Percentiles rank a stretch among this genome's conserved stretches.
These are phyloP conservation scores for Lipomyces starkeyi DNA, from an alignment of 805 yeast species.

Conservation along the genomic window DNA sequence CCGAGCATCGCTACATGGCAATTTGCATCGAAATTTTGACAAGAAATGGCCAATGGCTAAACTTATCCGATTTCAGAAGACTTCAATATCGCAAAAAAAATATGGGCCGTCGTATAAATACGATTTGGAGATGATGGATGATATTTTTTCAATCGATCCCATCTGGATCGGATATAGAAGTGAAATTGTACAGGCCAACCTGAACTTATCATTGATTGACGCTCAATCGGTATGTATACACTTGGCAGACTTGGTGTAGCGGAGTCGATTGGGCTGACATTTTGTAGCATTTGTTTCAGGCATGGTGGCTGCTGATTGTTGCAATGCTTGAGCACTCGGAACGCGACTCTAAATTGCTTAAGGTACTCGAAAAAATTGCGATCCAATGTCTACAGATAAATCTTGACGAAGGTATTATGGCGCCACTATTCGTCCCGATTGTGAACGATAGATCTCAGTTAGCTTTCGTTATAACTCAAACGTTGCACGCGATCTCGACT, in stretches of 20 bases:
- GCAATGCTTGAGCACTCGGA: conserved; percentile 55
- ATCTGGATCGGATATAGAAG: conserved; percentile 58
- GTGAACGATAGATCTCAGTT: conserved; percentile 70
- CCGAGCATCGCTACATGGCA: conserved; percentile 54
- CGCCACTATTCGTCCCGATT: conserved; percentile 56
- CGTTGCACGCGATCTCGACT: conserved; percentile 37
- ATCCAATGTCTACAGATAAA: conserved; percentile 59
- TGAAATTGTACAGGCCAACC: conserved; percentile 62
- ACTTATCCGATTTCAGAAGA: conserved; percentile 59
- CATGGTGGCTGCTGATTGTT: conserved; percentile 79
- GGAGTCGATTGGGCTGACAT: neutral
- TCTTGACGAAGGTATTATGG: conserved; percentile 57
- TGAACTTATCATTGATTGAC: conserved; percentile 65
- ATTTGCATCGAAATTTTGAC: conserved; percentile 55
- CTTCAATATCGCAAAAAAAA: conserved; percentile 54
- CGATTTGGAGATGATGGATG: conserved; percentile 67
- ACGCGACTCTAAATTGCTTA: conserved; percentile 38
- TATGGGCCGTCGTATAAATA: conserved; percentile 63
- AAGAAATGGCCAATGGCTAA: conserved; percentile 55
- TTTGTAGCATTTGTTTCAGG: conserved; percentile 60
- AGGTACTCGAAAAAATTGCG: conserved; percentile 47
- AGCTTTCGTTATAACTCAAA: conserved; percentile 55
- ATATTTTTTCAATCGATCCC: conserved; percentile 54
- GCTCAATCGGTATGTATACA: conserved; percentile 57
- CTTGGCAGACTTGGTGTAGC: neutral